Evolutionary conservation across 305 asterid species (phyloP).

Genomic region (Withania somnifera): DNA sequence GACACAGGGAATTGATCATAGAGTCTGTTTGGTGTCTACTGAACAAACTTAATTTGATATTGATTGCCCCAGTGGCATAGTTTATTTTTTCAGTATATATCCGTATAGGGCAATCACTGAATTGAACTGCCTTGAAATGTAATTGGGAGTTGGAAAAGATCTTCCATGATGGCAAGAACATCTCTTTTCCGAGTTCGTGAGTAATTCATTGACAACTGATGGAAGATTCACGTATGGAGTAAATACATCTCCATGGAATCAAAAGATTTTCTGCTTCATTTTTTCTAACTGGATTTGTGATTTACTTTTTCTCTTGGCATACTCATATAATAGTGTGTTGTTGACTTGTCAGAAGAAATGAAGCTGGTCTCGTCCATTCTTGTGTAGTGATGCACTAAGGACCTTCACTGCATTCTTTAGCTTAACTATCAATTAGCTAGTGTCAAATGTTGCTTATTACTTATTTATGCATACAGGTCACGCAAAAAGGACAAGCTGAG

Average conservation of each 20-base stretch:
- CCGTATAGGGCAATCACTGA: not conserved
- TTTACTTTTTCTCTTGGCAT: not conserved
- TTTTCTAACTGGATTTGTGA: not conserved
- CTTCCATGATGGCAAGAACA: not conserved
- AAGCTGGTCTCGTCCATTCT: not conserved
- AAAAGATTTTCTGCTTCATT: not conserved
- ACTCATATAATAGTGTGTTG: not conserved
- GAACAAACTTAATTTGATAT: not conserved
- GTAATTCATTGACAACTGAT: not conserved
- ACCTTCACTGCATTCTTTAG: not conserved
- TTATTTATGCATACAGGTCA: conserved; percentile 32
- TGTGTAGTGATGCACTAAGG: not conserved
- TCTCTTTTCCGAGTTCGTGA: not conserved
- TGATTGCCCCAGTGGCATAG: not conserved
- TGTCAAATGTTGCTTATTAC: not conserved
- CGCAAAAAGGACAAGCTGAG: conserved; percentile 95
- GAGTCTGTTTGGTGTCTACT: not conserved
- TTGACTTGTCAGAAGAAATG: not conserved
- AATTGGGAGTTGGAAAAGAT: not conserved
- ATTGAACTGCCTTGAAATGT: not conserved
- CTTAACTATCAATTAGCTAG: not conserved
- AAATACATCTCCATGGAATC: not conserved
- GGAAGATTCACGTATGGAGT: not conserved
- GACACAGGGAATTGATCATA: not conserved
- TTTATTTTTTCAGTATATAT: not conserved